Conservation (phyloP, 2,329 filamentous ascomycete genomes). For the Setomelanomma holmii region DNA sequence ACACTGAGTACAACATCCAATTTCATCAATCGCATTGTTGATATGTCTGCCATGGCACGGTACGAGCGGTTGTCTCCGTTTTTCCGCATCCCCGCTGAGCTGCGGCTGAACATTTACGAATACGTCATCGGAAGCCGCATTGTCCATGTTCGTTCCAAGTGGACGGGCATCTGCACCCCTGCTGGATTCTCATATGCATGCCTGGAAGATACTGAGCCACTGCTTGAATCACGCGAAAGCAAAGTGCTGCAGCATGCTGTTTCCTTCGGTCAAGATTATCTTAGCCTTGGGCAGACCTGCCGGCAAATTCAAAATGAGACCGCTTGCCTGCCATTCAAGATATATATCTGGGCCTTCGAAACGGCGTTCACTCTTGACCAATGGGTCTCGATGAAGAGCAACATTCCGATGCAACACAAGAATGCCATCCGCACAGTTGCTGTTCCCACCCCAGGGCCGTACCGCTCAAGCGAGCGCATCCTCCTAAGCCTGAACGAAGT, state of each 20-base stretch:
- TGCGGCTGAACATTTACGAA: conserved; percentile 21
- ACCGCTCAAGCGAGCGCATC: conserved; percentile 12
- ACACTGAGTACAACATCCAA: not conserved
- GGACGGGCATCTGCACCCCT: conserved; percentile 12
- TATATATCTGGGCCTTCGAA: conserved; percentile 17
- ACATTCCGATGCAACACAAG: conserved; percentile 8
- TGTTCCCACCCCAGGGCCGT: conserved; percentile 14
- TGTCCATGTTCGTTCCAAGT: conserved; percentile 13
- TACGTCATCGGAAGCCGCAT: conserved; percentile 13
- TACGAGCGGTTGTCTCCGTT: conserved; percentile 2
- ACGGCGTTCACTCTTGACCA: conserved; percentile 20
- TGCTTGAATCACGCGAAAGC: conserved; percentile 7
- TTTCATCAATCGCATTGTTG: not conserved
- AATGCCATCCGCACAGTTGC: conserved; percentile 13
- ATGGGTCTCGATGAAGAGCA: conserved; percentile 13
- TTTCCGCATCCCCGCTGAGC: conserved; percentile 16
- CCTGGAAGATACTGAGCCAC: conserved; percentile 9
- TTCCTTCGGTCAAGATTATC: conserved; percentile 7
- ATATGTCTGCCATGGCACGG: not conserved
- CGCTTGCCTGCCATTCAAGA: conserved; percentile 6
- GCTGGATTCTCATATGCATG: conserved; percentile 13
- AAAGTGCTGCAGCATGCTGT: conserved; percentile 1
- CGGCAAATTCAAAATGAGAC: conserved; percentile 14
- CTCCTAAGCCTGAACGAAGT: conserved; percentile 9
- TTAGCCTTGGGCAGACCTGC: conserved; percentile 4